phyloP scores from a whole-genome alignment of 331 rosid genomes.

The Prunus yedoensis region DNA sequence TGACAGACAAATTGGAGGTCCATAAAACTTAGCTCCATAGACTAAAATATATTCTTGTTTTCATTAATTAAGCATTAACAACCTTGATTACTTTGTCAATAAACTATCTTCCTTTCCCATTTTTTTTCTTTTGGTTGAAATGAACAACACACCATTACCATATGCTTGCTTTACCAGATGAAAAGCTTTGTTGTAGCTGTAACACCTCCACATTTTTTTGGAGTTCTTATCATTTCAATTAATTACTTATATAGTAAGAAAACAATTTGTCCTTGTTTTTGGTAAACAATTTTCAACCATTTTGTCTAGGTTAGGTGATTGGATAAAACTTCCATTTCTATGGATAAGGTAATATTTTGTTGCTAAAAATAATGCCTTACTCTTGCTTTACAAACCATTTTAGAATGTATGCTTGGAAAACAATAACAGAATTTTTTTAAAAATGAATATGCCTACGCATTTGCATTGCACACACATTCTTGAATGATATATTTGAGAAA shows the following conservation, averaged over 20 bases:
- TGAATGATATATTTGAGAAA: too few relatives aligned
- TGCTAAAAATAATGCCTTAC: too few relatives aligned
- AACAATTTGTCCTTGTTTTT: not conserved
- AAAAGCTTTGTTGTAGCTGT: not conserved
- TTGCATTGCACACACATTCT: too few relatives aligned
- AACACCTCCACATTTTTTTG: not conserved
- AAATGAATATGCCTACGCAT: too few relatives aligned
- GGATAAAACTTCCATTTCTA: too few relatives aligned
- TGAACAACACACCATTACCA: not conserved
- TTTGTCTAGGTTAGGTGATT: not conserved
- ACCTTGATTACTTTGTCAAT: not conserved
- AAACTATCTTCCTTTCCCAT: not conserved
- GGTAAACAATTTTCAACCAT: not conserved
- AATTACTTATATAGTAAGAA: not conserved
- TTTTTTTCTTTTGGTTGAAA: not conserved
- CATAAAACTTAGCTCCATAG: not conserved
- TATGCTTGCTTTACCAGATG: not conserved
- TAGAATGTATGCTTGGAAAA: too few relatives aligned
- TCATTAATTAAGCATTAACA: not conserved
- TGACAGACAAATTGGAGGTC: constrained; percentile 22
- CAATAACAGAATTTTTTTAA: too few relatives aligned
- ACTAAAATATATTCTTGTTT: not conserved
- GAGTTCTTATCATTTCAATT: not conserved
- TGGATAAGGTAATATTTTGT: not conserved
- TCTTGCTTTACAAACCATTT: too few relatives aligned